These are phyloP conservation scores for Fomitopsis betulina DNA, from an alignment of 1,284 basidiomycete species.

Conservation along the genomic window DNA sequence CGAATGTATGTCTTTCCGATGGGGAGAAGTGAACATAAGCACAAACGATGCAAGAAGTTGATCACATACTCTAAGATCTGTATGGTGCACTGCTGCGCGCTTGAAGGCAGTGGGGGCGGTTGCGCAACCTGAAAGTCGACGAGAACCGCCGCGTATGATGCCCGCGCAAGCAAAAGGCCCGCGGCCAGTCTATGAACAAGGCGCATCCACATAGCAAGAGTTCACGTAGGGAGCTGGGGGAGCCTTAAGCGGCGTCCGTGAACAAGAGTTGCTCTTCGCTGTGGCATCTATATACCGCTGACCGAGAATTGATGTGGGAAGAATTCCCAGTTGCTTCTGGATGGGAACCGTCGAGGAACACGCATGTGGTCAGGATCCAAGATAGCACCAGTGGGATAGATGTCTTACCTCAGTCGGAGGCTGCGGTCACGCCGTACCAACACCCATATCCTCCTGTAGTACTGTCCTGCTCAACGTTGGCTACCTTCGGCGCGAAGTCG, in stretches of 20 bases:
- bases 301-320: not conserved
- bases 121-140: conserved; percentile 72
- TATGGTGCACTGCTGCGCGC: conserved; percentile 57
- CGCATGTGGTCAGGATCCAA: conserved; percentile 1
- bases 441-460: not conserved
- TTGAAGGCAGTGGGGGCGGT: conserved; percentile 57
- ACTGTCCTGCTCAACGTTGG: no score
- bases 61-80: conserved; percentile 57
- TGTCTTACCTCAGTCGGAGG: no score
- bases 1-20: conserved; percentile 57
- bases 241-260: not conserved
- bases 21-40: not conserved
- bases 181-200: conserved; percentile 12
- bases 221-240: not conserved
- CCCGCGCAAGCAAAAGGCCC: conserved; percentile 12
- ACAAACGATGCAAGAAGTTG: not conserved
- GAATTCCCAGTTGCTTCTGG: no score
- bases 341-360: conserved; percentile 3
- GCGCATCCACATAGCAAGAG: conserved; percentile 9
- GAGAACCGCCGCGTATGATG: conserved; percentile 38
- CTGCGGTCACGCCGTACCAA: not conserved
- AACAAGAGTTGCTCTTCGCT: not conserved
- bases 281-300: not conserved
- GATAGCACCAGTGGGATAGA: not conserved
- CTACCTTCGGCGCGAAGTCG: no score